Percentiles rank a stretch among this genome's conserved stretches.
phyloP scores from a whole-genome alignment of 2,329 filamentous ascomycete species.

The Colletotrichum sp. region DNA sequence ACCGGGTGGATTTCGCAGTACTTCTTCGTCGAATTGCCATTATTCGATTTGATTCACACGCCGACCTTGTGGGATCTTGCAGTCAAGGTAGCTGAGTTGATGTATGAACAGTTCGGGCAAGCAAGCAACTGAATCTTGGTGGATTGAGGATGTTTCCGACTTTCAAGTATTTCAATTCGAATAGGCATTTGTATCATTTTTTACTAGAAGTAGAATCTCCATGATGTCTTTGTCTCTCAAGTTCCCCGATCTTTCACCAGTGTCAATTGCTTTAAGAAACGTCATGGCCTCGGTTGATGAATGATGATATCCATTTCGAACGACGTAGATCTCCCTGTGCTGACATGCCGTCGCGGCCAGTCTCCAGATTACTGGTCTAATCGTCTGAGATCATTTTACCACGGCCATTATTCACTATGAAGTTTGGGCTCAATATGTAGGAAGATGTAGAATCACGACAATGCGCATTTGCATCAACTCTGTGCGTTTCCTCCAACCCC shows the following conservation, averaged over 20 bases:
- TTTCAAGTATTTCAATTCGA: not conserved
- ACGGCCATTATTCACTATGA: not conserved
- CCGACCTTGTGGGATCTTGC: not conserved
- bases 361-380: not conserved
- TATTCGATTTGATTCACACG: not conserved
- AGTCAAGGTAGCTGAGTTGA: not conserved
- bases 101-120: not conserved
- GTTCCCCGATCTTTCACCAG: not conserved
- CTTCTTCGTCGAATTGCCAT: not conserved
- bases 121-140: not conserved
- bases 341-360: not conserved
- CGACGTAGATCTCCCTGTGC: not conserved
- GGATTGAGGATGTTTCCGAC: not conserved
- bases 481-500: not conserved
- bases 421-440: not conserved
- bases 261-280: not conserved
- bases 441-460: not conserved
- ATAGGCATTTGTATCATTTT: not conserved
- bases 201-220: rapidly evolving
- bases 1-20: not conserved
- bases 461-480: not conserved
- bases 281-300: too few species aligned
- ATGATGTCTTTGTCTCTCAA: rapidly evolving
- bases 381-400: not conserved
- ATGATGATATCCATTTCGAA: not conserved